Evolutionary conservation across 352 stramenopile species (phyloP).

Genomic region (Phytophthora syringae): DNA sequence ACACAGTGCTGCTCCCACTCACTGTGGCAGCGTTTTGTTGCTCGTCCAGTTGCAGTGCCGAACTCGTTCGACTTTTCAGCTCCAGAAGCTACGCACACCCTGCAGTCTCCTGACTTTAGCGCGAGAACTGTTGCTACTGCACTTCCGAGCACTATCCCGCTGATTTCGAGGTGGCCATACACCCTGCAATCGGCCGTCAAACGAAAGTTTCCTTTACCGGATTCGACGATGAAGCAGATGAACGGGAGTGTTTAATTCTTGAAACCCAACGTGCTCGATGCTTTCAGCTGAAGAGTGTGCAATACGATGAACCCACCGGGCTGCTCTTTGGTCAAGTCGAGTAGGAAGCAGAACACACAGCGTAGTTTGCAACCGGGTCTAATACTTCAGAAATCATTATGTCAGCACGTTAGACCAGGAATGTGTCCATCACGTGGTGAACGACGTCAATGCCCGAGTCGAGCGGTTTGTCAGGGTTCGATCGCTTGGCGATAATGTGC

Average conservation of each 20-base stretch:
- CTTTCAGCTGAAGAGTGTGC: slow-evolving; percentile 35
- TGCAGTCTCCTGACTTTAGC: neutral
- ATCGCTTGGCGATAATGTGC: slow-evolving; percentile 83
- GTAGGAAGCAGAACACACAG: slow-evolving; percentile 17
- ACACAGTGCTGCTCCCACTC: slow-evolving; percentile 26
- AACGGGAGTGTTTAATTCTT: slow-evolving; percentile 14
- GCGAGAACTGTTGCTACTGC: neutral
- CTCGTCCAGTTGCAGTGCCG: slow-evolving; percentile 17
- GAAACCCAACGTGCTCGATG: slow-evolving; percentile 16
- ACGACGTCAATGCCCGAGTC: slow-evolving; percentile 76
- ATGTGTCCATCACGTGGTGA: slow-evolving; percentile 79
- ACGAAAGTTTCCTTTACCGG: slow-evolving; percentile 15
- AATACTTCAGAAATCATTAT: neutral
- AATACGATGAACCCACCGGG: slow-evolving; percentile 18
- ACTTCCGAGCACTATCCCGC: slow-evolving; percentile 15
- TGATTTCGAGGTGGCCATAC: slow-evolving; percentile 24
- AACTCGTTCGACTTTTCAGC: slow-evolving; percentile 20
- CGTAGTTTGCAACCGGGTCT: slow-evolving; percentile 1
- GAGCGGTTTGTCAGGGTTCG: slow-evolving; percentile 57
- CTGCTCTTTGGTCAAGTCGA: slow-evolving; percentile 36
- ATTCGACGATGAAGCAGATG: slow-evolving; percentile 21
- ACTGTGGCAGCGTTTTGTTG: slow-evolving; percentile 19
- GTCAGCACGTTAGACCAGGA: slow-evolving; percentile 47
- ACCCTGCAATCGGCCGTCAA: slow-evolving; percentile 22
- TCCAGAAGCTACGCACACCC: neutral